A percentile compares a stretch with the other conserved stretches of the same genome.
phyloP scores from a whole-genome alignment of 1,284 basidiomycete species.

The Boletus hoseneyae region DNA sequence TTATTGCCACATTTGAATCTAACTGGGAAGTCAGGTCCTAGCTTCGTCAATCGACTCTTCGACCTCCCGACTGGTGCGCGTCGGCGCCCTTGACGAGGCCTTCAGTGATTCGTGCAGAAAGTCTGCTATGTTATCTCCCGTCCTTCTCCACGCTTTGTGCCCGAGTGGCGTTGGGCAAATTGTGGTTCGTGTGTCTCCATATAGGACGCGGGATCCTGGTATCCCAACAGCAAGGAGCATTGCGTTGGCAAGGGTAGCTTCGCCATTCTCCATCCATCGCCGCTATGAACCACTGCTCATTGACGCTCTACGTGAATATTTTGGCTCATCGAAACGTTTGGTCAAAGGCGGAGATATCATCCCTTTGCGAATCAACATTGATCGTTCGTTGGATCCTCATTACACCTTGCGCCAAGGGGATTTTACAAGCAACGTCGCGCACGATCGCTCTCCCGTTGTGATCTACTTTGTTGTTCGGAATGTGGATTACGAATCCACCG shows the following conservation, averaged over 20 bases:
- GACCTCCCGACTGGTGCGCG: slow-evolving; percentile 51
- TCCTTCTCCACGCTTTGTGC: slow-evolving; percentile 25
- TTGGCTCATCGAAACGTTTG: slow-evolving; percentile 56
- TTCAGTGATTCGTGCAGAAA: slow-evolving; percentile 36
- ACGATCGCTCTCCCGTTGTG: slow-evolving; percentile 34
- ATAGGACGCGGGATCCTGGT: slow-evolving; percentile 32
- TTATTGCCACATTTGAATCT: slow-evolving; percentile 1
- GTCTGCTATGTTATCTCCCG: slow-evolving; percentile 35
- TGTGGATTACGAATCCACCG: slow-evolving; percentile 58
- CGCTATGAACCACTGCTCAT: slow-evolving; percentile 72
- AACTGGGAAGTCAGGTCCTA: slow-evolving; percentile 21
- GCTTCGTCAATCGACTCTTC: slow-evolving; percentile 26
- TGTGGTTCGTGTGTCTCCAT: slow-evolving; percentile 46
- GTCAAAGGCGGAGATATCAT: slow-evolving; percentile 83
- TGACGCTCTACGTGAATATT: slow-evolving; percentile 65
- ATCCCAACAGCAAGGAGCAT: slow-evolving; percentile 73
- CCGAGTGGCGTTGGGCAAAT: slow-evolving; percentile 14
- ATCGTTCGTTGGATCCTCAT: slow-evolving; percentile 34
- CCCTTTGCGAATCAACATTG: slow-evolving; percentile 64
- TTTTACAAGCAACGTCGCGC: slow-evolving; percentile 1
- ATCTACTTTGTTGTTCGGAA: slow-evolving; percentile 82
- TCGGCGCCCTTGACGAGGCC: slow-evolving; percentile 50
- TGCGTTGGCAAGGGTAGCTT: slow-evolving; percentile 82
- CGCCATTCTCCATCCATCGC: slow-evolving; percentile 73
- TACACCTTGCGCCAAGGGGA: slow-evolving; percentile 6